phyloP scores from a whole-genome alignment of 129 eudicot genomes.

The Flaveria sonorensis region DNA sequence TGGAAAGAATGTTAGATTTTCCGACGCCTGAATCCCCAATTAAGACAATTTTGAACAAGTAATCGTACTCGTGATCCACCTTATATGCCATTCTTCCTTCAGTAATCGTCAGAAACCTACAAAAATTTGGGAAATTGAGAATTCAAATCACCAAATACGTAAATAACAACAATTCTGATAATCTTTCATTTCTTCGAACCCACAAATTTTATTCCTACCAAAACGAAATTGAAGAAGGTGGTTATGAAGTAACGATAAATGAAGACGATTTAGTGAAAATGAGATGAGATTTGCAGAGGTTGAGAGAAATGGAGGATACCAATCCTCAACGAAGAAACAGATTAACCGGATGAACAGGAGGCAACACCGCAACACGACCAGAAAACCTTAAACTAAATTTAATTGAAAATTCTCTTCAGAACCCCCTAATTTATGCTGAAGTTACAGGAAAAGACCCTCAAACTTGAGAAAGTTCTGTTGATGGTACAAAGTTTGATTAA shows the following conservation, averaged over 20 bases:
- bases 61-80: conserved; percentile 93
- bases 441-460: background rate
- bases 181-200: conserved; percentile 5
- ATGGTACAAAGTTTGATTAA: too few species aligned
- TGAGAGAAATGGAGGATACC: conserved; percentile 26
- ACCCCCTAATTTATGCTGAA: background rate
- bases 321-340: conserved; percentile 39
- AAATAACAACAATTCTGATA: background rate
- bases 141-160: conserved; percentile 6
- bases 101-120: conserved; percentile 31
- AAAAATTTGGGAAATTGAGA: background rate
- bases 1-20: conserved; percentile 83
- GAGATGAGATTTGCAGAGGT: conserved; percentile 20
- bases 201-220: background rate
- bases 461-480: background rate
- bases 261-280: background rate
- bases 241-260: background rate
- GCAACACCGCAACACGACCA: conserved; percentile 30
- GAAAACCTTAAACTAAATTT: conserved; percentile 15
- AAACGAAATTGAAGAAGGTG: too few species aligned
- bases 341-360: conserved; percentile 48
- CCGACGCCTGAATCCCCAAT: conserved; percentile 98
- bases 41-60: conserved; percentile 76
- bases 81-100: conserved; percentile 73
- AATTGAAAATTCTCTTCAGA: background rate